Evolutionary conservation across 345 rosid genomes (phyloP).

Genomic region (Lepidium aucheri): DNA sequence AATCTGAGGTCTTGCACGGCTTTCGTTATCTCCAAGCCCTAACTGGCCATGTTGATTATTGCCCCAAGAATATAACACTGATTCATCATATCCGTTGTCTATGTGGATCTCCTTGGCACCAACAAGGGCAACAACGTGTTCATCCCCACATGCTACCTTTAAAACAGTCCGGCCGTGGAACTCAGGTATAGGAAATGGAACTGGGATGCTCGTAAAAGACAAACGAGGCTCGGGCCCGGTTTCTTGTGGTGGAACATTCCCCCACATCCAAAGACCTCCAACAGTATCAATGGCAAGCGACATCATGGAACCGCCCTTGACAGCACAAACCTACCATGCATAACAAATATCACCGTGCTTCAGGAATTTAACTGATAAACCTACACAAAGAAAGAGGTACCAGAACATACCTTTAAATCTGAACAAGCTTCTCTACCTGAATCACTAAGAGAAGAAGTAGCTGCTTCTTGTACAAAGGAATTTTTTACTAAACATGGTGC

Average conservation of each 20-base stretch:
- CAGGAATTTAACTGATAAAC: background rate
- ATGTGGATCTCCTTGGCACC: slow-evolving; percentile 39
- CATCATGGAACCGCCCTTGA: slow-evolving; percentile 87
- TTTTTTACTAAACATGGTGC: slow-evolving; percentile 47
- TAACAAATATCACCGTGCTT: background rate
- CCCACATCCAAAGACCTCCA: slow-evolving; percentile 91
- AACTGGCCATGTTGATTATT: slow-evolving; percentile 67
- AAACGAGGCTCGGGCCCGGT: slow-evolving; percentile 28
- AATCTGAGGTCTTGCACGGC: slow-evolving; percentile 49
- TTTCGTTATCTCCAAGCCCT: slow-evolving; percentile 67
- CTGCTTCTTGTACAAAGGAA: slow-evolving; percentile 29
- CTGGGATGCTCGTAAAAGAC: slow-evolving; percentile 40
- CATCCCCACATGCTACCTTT: slow-evolving; percentile 90
- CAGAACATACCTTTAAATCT: slow-evolving; percentile 43
- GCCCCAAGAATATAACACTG: slow-evolving; percentile 80
- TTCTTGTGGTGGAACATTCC: slow-evolving; percentile 57
- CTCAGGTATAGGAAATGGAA: slow-evolving; percentile 49
- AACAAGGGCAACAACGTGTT: slow-evolving; percentile 74
- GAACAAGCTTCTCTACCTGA: slow-evolving; percentile 24
- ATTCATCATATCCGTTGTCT: slow-evolving; percentile 26
- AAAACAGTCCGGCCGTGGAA: slow-evolving; percentile 68
- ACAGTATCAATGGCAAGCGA: slow-evolving; percentile 73
- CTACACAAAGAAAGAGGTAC: background rate
- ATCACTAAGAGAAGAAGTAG: slow-evolving; percentile 28
- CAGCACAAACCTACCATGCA: slow-evolving; percentile 42